phyloP scores from a whole-genome alignment of 768 basidiomycete genomes.

The Rhizopogon vesiculosus region DNA sequence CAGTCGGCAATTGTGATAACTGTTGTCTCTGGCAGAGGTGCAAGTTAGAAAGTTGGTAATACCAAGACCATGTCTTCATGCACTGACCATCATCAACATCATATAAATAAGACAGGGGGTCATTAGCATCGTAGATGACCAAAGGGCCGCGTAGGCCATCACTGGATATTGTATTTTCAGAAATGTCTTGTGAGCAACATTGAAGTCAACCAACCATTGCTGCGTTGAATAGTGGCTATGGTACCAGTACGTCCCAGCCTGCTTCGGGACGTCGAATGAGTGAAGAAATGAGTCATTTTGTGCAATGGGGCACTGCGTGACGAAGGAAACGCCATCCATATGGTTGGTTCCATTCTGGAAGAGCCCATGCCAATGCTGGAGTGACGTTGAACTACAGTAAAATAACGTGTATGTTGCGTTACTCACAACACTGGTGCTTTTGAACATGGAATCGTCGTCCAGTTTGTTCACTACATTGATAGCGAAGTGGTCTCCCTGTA shows the following conservation, averaged over 20 bases:
- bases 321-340: constrained; percentile 39
- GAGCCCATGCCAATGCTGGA: constrained; percentile 55
- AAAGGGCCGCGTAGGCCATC: constrained; percentile 35
- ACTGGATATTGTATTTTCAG: constrained; percentile 9
- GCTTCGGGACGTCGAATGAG: constrained; percentile 12
- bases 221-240: constrained; percentile 37
- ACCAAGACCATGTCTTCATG: neutral
- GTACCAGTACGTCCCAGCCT: constrained; percentile 30
- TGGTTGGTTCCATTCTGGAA: constrained; percentile 39
- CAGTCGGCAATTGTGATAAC: constrained; percentile 23
- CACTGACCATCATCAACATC: constrained; percentile 41
- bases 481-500: constrained; percentile 33
- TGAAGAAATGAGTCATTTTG: constrained; percentile 21
- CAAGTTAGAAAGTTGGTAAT: neutral
- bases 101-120: constrained; percentile 33
- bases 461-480: constrained; percentile 44
- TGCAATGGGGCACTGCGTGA: constrained; percentile 30
- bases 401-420: neutral
- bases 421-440: constrained; percentile 41
- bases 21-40: constrained; percentile 12
- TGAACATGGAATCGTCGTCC: constrained; percentile 42
- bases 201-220: constrained; percentile 9
- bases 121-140: constrained; percentile 37
- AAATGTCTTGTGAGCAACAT: too few relatives aligned
- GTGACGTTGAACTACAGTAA: neutral